Evolutionary conservation across 257 asterid genomes (phyloP), one percentile per base, ranked within the genome.

Genomic region (Solanum pennellii): DNA sequence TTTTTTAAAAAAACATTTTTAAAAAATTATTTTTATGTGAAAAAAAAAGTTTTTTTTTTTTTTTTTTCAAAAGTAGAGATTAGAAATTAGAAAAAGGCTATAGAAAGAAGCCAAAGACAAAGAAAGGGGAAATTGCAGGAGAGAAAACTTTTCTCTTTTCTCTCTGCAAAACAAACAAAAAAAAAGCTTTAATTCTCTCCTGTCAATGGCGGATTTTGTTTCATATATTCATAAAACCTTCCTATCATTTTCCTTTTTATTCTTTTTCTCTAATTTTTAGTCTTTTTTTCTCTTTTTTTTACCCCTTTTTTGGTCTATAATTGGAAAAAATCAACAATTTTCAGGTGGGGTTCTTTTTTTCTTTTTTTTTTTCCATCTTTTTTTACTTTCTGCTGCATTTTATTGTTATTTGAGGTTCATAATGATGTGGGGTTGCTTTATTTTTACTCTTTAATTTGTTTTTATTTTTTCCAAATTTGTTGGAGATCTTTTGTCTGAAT

Each of bases 151-250:
- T 88, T 88, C 72, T 90, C 47, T 68, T 66, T 89, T 79, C 90
- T 84, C 91, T 89, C 89, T 56, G n/a, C 20, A 16, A 16, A 52
- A 35, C 7, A 35, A 52, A 52, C 3, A 16, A 52, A 18, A 52
- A 49, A 52, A 9, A 16, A 52, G 31, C 69, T 62, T 62, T 11
- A 62, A 62, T n/a, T 91, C 89, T 89, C 86, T 79, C 37, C 85
- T 80, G 68, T 87, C 88, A 89, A 89, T 89, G 93, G 90, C 89
- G 88, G 90, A 90, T 80, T 80, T 47, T 29, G 25, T 37, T 91
- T 87, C 90, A 87, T 79, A 85, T 89, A 52, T 90, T 86, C 89
- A 41, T 60, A 77, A 56, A 39, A 87, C 86, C 86, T 74, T 89
- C 73, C 89, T 83, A 85, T 86, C 87, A 62, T 69, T 86, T 79